Evolutionary conservation across 2,329 filamentous ascomycete genomes (phyloP).

Genomic region (Zarea fungicola): DNA sequence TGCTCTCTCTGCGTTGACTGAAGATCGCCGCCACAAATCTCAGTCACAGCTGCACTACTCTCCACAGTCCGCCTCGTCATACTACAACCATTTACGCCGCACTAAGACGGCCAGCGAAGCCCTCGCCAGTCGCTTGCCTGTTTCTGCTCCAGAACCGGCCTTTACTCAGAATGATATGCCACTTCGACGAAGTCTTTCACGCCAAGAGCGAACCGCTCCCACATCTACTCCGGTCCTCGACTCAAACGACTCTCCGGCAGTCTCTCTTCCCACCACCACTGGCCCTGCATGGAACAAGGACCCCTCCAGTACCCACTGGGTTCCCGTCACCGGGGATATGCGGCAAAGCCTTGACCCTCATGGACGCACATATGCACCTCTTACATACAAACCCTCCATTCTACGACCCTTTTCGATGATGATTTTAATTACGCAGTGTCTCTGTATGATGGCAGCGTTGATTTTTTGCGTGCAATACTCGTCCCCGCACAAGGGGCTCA

Average conservation of each 20-base stretch:
- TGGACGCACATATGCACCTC: slow-evolving; percentile 37
- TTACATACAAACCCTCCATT: slow-evolving; percentile 67
- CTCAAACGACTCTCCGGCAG: neutral
- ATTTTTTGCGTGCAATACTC: slow-evolving; percentile 70
- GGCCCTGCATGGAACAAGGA: slow-evolving; percentile 3
- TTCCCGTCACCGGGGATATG: slow-evolving; percentile 30
- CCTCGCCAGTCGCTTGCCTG: slow-evolving; percentile 15
- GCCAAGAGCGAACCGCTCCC: neutral
- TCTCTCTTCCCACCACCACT: slow-evolving; percentile 5
- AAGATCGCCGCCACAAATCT: slow-evolving; percentile 59
- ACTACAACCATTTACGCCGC: slow-evolving; percentile 15
- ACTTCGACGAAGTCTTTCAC: neutral
- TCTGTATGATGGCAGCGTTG: slow-evolving; percentile 67
- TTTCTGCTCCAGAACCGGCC: slow-evolving; percentile 22
- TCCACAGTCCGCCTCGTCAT: slow-evolving; percentile 31
- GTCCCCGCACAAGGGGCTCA: slow-evolving; percentile 56
- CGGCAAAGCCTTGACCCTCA: slow-evolving; percentile 33
- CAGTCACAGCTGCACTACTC: slow-evolving; percentile 47
- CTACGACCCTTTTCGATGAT: slow-evolving; percentile 63
- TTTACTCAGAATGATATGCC: slow-evolving; percentile 20
- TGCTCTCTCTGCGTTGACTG: slow-evolving; percentile 80
- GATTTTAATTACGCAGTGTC: slow-evolving; percentile 53
- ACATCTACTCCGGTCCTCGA: neutral
- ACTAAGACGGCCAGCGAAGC: neutral
- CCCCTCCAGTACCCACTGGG: slow-evolving; percentile 22